Conservation (phyloP, 139 green algal species). For the Chlorella sp. region DNA sequence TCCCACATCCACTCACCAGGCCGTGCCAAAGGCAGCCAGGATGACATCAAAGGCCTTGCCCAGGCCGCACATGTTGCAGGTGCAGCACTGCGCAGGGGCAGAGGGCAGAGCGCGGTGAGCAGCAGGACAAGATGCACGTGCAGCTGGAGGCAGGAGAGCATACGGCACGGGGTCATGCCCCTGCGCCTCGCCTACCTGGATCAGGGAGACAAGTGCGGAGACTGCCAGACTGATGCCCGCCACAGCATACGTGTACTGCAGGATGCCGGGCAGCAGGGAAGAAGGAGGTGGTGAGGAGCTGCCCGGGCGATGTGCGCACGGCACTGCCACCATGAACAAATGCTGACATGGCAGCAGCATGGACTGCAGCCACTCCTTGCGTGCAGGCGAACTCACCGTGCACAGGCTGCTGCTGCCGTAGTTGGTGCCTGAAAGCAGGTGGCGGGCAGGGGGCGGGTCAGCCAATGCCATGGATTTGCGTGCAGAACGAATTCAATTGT, state of each 20-base stretch:
- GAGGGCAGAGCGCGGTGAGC: background rate
- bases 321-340: no score
- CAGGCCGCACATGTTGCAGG: slow-evolving; percentile 36
- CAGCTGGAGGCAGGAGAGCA: no score
- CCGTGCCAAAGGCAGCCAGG: background rate
- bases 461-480: no score
- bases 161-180: no score
- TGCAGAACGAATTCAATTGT: no score
- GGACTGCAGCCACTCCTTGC: no score
- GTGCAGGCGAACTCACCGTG: slow-evolving; percentile 10
- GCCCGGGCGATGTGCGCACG: no score
- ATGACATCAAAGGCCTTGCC: slow-evolving; percentile 23
- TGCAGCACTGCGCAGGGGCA: slow-evolving; percentile 4
- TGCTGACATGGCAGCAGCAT: no score
- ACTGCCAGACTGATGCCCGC: slow-evolving; percentile 7
- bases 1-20: background rate
- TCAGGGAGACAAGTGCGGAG: background rate
- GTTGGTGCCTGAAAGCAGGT: no score
- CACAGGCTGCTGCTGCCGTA: background rate
- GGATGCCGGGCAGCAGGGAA: background rate
- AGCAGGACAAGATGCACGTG: background rate
- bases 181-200: no score
- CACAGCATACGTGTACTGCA: slow-evolving; percentile 22
- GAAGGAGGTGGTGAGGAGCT: no score
- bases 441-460: no score